These are phyloP conservation scores for Stachybotrys echinatus DNA, from an alignment of 2,329 filamentous ascomycete genomes.

Conservation along the genomic window DNA sequence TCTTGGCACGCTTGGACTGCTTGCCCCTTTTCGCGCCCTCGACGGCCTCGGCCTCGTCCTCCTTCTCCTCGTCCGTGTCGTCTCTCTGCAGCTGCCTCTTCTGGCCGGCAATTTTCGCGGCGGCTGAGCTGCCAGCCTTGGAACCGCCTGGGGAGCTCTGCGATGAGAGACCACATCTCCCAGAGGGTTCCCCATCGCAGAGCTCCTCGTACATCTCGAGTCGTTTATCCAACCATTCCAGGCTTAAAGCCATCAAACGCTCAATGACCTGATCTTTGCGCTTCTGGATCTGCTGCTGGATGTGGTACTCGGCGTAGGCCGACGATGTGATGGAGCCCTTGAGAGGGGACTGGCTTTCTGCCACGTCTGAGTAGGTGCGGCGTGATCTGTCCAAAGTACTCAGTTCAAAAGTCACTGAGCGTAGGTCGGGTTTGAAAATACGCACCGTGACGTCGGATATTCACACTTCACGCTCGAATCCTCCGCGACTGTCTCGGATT, in stretches of 20 bases:
- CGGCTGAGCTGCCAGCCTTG: conserved; percentile 6
- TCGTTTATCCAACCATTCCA: conserved; percentile 8
- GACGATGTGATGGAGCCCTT: conserved; percentile 4
- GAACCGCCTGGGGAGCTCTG: conserved; percentile 12
- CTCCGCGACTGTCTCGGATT: no score
- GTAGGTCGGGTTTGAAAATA: no score
- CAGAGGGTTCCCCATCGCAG: conserved; percentile 4
- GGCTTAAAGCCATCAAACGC: conserved; percentile 8
- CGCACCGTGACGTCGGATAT: background rate
- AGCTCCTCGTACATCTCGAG: conserved; percentile 11
- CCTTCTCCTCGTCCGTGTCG: conserved; percentile 18
- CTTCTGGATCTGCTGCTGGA: conserved; percentile 7
- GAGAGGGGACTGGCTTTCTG: background rate
- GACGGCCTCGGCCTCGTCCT: conserved; percentile 19
- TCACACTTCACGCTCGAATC: background rate
- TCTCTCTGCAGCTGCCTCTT: conserved; percentile 11
- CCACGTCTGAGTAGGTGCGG: background rate
- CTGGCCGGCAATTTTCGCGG: conserved; percentile 5
- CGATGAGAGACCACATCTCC: background rate
- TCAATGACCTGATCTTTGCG: conserved; percentile 9
- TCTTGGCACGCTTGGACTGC: conserved; percentile 30
- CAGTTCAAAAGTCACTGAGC: no score
- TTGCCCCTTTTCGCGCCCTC: conserved; percentile 22
- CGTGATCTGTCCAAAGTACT: no score
- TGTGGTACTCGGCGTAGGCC: conserved; percentile 7